A percentile compares a stretch with the other conserved stretches of the same genome.
These are phyloP conservation scores for Podospora sp. DNA, from an alignment of 495 filamentous ascomycete species.

Conservation along the genomic window DNA sequence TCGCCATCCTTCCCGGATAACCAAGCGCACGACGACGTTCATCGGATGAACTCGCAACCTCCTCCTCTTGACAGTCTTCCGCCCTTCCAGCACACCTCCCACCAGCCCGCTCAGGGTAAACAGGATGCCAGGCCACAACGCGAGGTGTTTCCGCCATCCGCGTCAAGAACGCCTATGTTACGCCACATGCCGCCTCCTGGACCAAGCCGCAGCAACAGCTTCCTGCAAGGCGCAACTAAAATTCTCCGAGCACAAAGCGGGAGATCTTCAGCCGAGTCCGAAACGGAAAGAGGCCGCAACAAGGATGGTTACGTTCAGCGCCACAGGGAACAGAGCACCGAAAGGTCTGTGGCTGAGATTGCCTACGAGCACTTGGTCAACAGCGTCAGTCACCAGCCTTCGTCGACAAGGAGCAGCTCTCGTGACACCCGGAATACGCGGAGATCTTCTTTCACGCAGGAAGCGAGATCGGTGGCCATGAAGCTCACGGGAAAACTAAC, in stretches of 20 bases:
- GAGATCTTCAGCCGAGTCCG: constrained; percentile 14
- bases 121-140: constrained; percentile 22
- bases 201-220: constrained; percentile 28
- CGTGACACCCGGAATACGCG: constrained; percentile 25
- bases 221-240: constrained; percentile 29
- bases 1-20: constrained; percentile 12
- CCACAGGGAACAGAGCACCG: constrained; percentile 33
- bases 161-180: constrained; percentile 39
- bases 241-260: constrained; percentile 26
- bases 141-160: constrained; percentile 36
- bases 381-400: constrained; percentile 20
- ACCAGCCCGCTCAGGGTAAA: background rate
- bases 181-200: constrained; percentile 30
- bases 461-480: constrained; percentile 35
- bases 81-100: background rate
- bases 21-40: constrained; percentile 4
- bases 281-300: constrained; percentile 24
- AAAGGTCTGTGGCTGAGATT: constrained; percentile 29
- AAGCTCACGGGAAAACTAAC: constrained; percentile 30
- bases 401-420: constrained; percentile 29
- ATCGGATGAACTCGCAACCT: constrained; percentile 16
- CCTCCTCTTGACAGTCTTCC: constrained; percentile 20
- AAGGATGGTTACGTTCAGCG: constrained; percentile 30
- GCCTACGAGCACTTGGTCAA: constrained; percentile 31
- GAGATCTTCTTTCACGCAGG: constrained; percentile 33